Percentiles rank a stretch among this genome's conserved stretches.
Evolutionary conservation across 2,329 filamentous ascomycete species (phyloP).

Genomic region (Karstenula rhodostoma): DNA sequence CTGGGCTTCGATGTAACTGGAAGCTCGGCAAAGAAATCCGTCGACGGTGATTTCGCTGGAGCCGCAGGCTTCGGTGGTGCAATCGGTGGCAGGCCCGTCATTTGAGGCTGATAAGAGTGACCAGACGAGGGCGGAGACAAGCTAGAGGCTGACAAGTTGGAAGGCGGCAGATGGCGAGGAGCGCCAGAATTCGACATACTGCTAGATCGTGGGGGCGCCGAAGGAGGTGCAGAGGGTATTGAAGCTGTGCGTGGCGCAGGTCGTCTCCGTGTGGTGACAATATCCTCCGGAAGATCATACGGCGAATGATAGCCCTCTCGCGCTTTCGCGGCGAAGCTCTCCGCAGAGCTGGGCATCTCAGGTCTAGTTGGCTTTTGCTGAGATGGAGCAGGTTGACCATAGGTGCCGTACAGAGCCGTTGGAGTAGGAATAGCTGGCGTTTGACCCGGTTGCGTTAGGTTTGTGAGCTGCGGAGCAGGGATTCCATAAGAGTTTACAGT

Average conservation of each 20-base stretch:
- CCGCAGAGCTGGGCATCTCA: conserved; percentile 60
- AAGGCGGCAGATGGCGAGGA: conserved; percentile 33
- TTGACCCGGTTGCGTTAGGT: conserved; percentile 52
- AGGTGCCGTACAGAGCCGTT: conserved; percentile 38
- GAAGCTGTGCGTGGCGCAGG: conserved; percentile 37
- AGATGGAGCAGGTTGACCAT: conserved; percentile 37
- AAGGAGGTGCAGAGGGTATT: conserved; percentile 47
- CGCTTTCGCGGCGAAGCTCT: conserved; percentile 89
- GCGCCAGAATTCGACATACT: conserved; percentile 58
- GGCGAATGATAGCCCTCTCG: conserved; percentile 94
- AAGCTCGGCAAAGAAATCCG: conserved; percentile 59
- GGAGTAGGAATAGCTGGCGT: conserved; percentile 27
- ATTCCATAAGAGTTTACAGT: conserved; percentile 59
- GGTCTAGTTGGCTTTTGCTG: conserved; percentile 51
- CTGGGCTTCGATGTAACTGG: conserved; percentile 54
- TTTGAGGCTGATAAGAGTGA: conserved; percentile 45
- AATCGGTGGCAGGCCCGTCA: conserved; percentile 37
- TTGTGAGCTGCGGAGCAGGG: conserved; percentile 58
- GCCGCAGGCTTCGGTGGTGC: conserved; percentile 37
- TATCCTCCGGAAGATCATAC: conserved; percentile 92
- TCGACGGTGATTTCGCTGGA: conserved; percentile 39
- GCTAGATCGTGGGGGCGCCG: conserved; percentile 67
- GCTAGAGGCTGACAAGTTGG: conserved; percentile 44
- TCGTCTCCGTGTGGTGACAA: conserved; percentile 74
- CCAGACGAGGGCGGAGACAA: conserved; percentile 53